Base-by-base conservation (phyloP, 1,139 yeast genomes). In the Eremothecium coryli region DNA sequence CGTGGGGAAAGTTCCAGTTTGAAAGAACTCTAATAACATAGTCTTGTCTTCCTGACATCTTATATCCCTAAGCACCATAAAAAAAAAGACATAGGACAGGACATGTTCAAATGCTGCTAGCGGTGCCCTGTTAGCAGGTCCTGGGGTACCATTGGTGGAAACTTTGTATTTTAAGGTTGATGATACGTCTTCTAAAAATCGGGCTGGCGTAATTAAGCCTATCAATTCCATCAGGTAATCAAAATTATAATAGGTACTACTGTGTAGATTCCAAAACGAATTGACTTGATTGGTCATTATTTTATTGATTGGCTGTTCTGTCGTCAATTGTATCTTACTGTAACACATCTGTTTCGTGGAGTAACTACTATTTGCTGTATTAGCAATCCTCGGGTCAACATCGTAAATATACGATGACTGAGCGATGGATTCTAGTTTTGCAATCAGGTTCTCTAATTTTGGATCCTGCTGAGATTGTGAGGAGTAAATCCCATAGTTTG, bases 261-360 rank as follows among this genome's bases (percentile, higher is more conserved):
- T 54, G 33, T 56, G 60, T 28, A 56, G 38, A 39, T 52, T 54
- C 60, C 60, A 54, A 33, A 56, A 56, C 5, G 59, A 54, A 31
- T 54, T 56, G 14, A 52, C 48, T 41, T 56, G 60, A 27, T 54
- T 56, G 3, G 56, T 43, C 46, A 56, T 40, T 6, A 56, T 51
- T 29, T 53, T 54, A 35, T 54, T 50, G 12, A 54, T 44, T 5
- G 59, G 54, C 22, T 41, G 42, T 22, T 56, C 60, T 31, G 48
- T 48, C 2, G 48, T 39, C 7, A 56, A 42, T 24, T 44, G 32
- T 23, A 56, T 45, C 25, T 44, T 46, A 16, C 42, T 42, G 28
- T 48, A 52, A 5, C 47, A 45, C 7, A 52, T 31, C 15, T 54
- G 52, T 26, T 50, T 52, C 36, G 50, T 54, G 3, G 54, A 45